phyloP scores from a whole-genome alignment of 2,329 filamentous ascomycete genomes.

The Chalaropsis thielavioides region DNA sequence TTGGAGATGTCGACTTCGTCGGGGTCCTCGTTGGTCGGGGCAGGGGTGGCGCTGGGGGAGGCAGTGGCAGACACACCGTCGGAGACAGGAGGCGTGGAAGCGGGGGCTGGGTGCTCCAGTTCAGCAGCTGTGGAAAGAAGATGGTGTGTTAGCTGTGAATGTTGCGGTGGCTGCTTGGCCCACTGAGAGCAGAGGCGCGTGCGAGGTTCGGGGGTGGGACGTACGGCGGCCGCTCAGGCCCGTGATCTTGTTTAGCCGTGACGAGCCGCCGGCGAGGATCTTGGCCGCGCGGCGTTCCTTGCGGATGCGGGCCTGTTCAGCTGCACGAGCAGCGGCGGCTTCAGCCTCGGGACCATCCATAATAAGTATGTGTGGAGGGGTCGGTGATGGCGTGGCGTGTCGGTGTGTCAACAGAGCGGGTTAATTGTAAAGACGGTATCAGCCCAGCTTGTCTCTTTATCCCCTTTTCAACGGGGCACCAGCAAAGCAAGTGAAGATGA shows the following conservation, averaged over 20 bases:
- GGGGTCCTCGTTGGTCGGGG: conserved; percentile 40
- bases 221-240: conserved; percentile 26
- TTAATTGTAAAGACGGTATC: background rate
- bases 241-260: conserved; percentile 60
- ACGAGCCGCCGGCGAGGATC: conserved; percentile 55
- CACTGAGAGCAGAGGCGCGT: no score
- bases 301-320: conserved; percentile 56
- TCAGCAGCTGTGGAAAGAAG: background rate
- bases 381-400: background rate
- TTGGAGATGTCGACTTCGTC: conserved; percentile 69
- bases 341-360: conserved; percentile 6
- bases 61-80: conserved; percentile 19
- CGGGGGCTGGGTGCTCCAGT: conserved; percentile 13
- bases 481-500: no score
- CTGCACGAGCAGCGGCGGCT: conserved; percentile 38
- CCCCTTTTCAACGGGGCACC: no score
- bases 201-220: background rate
- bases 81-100: conserved; percentile 20
- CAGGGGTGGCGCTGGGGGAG: conserved; percentile 21
- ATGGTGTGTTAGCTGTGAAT: background rate
- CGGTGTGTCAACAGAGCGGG: background rate
- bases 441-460: background rate
- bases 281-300: conserved; percentile 71
- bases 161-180: no score
- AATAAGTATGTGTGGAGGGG: conserved; percentile 16